Evolutionary conservation across 179 eudicot genomes (phyloP).

Genomic region (Amaranthus tricolor): DNA sequence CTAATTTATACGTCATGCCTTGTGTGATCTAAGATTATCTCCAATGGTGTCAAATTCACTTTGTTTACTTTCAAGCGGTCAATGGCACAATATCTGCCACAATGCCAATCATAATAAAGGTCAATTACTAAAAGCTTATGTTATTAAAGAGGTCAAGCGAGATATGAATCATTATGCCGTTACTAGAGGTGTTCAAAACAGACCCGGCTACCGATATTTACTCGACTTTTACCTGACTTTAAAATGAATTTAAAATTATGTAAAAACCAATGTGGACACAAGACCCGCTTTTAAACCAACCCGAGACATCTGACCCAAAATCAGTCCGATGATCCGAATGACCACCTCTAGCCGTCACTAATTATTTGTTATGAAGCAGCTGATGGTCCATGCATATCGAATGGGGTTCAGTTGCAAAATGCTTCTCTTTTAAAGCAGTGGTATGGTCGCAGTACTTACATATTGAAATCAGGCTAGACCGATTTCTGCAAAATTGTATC

Average conservation of each 20-base stretch:
- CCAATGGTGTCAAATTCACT: background rate
- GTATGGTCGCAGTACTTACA: background rate
- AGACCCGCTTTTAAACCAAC: too few relatives aligned
- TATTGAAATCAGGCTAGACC: background rate
- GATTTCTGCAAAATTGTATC: background rate
- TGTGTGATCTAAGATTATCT: too few relatives aligned
- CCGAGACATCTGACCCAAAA: too few relatives aligned
- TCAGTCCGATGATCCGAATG: background rate
- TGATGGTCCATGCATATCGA: background rate
- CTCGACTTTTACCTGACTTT: too few relatives aligned
- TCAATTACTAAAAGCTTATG: background rate
- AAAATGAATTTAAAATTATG: too few relatives aligned
- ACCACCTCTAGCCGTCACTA: background rate
- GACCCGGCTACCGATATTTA: too few relatives aligned
- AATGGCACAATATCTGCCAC: too few relatives aligned
- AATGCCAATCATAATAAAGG: background rate
- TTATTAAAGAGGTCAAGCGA: too few relatives aligned
- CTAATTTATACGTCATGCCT: background rate
- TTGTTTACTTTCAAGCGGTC: background rate
- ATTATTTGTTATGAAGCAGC: background rate
- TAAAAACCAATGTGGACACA: too few relatives aligned
- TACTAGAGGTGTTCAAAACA: too few relatives aligned
- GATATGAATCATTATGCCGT: too few relatives aligned
- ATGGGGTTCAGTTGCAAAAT: background rate
- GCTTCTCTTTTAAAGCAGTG: background rate